Evolutionary conservation across 2,329 filamentous ascomycete species (phyloP), one percentile per base, ranked within the genome.

Genomic region (Anthostomella pinea): DNA sequence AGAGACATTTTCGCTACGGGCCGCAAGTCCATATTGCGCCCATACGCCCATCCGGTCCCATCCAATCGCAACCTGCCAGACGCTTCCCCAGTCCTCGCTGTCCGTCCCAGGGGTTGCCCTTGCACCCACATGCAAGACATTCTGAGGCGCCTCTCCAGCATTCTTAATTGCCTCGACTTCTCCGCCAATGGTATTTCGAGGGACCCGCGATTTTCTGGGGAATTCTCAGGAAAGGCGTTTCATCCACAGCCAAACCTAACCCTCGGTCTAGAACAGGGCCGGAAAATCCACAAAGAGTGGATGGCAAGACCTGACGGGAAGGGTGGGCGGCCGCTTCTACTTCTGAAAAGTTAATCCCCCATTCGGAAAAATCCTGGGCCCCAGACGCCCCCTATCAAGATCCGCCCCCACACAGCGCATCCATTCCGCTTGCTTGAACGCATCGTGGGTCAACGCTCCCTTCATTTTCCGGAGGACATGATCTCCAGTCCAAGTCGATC

Each of bases 11-110:
- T 54, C 52, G 48, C 42, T 36, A 35, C 60, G 60, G 60, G 37
- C 60, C 60, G 60, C 62, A 53, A 57, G 48, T 49, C 60, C 60
- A 63, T 57, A 63, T 53, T 59, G 47, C 48, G 30, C 41, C 45
- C 37, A 41, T 33, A 43, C 41, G 33, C 36, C 38, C 46, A 39
- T 42, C 43, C 36, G 42, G 44, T 46, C 29, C 46, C 51, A 35
- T 39, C 51, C 54, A 58, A 60, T 57, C 35, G 35, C 27, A 28
- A 27, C 20, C 15, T 17, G 15, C 11, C 16, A 29, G 35, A 28
- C 26, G 21, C 18, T 48, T 45, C 48, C 42, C 43, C 49, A 55
- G 47, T 49, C 43, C 46, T 33, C 30, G 35, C 14, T 15, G 26
- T 35, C 30, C 32, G 35, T 24, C 30, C 24, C 25, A 38, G 37